Evolutionary conservation across 192 early-diverging fungal species (phyloP), one percentile per base, ranked within the genome.

Genomic region (Backusella mclennaniae): DNA sequence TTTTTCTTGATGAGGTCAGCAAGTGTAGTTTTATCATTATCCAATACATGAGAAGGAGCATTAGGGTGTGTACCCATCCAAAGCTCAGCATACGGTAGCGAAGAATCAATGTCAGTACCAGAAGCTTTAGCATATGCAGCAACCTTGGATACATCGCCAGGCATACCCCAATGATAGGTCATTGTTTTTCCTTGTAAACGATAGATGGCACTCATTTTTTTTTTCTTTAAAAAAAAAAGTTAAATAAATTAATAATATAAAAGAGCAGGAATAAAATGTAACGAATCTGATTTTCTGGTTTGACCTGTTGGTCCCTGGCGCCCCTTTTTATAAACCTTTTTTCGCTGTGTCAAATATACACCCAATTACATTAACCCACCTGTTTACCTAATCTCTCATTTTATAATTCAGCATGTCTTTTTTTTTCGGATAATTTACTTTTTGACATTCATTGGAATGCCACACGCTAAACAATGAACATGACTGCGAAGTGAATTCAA

Each of bases 51-150:
- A 6, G 94, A 95, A 6, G 96, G 96, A 1, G 89, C 96, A 82
- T 92, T 98, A 1, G 96, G 93, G 79, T 99, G 98, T 6, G 98
- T 99, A 21, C 96, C 96, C 97, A 99, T 98, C 96, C 96, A 98
- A n/a, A 99, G 89, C 93, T 99, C 98, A 1, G 98, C 93, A 85
- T 99, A 99, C 9, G 96, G 93, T 76, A 84, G 86, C 29, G 72
- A 66, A 17, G 78, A 46, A 75, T 96, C 92, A 73, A 93, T 76
- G 7, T 67, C 19, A 15, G 82, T 75, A 0, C 88, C 87, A 66
- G 85, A 88, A 31, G 88, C 85, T 33, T 84, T 76, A 0, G 94
- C 95, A 72, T 94, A 95, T 82, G 91, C 83, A n/a, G 95, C 95
- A 9, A 96, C 98, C 82, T 93, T 94, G 82, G 92, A 94, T 35